Evolutionary conservation across 345 rosid species (phyloP).

Genomic region (Moricandia arvensis): DNA sequence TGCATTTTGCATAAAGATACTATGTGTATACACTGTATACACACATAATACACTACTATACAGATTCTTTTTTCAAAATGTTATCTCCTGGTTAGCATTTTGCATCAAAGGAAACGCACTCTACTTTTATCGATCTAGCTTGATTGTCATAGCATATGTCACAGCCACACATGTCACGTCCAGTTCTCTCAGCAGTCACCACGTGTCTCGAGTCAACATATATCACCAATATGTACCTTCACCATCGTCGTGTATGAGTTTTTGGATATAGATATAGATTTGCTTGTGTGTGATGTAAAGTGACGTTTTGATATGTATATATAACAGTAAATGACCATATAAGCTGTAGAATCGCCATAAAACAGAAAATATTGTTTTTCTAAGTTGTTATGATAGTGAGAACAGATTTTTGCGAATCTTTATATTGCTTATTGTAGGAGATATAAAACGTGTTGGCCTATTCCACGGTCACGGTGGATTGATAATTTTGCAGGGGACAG

Average conservation of each 20-base stretch:
- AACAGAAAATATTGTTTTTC: background rate
- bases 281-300: background rate
- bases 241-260: background rate
- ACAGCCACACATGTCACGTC: constrained; percentile 2
- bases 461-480: constrained; percentile 13
- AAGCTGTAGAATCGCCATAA: background rate
- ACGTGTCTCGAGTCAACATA: background rate
- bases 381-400: constrained; percentile 5
- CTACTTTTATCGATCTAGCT: background rate
- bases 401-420: constrained; percentile 31
- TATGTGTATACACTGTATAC: background rate
- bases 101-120: constrained; percentile 14
- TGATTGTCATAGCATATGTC: constrained; percentile 1
- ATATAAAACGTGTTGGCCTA: constrained; percentile 17
- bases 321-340: constrained; percentile 7
- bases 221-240: background rate
- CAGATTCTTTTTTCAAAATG: background rate
- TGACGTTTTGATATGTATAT: constrained; percentile 6
- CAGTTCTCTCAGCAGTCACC: background rate
- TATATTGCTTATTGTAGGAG: constrained; percentile 9
- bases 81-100: constrained; percentile 11
- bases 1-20: constrained; percentile 13
- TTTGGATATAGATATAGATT: background rate
- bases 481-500: background rate
- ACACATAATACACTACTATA: background rate